These are phyloP conservation scores for Xylariaceae sp. DNA, from an alignment of 2,329 filamentous ascomycete species.

Conservation along the genomic window DNA sequence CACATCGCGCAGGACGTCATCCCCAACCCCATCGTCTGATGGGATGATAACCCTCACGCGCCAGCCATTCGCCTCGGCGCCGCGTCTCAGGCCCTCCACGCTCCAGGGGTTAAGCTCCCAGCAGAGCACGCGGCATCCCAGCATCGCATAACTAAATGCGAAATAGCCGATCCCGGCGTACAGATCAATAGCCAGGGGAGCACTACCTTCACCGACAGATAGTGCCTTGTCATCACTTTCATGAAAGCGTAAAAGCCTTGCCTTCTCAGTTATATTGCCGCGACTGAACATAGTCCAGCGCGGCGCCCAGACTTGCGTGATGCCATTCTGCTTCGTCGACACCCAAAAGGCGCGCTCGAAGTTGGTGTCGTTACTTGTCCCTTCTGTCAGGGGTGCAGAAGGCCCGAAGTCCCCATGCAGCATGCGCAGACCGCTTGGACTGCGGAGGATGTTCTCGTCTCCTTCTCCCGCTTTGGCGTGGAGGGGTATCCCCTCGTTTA, in stretches of 20 bases:
- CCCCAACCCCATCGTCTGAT: conserved; percentile 29
- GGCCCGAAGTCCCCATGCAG: conserved; percentile 72
- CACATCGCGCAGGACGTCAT: conserved; percentile 31
- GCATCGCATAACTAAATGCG: conserved; percentile 71
- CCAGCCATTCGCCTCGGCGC: conserved; percentile 66
- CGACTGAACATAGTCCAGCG: conserved; percentile 90
- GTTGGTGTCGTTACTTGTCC: conserved; percentile 37
- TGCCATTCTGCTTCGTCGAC: conserved; percentile 68
- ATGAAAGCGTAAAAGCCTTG: conserved; percentile 59
- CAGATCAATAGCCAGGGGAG: conserved; percentile 63
- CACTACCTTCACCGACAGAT: conserved; percentile 9
- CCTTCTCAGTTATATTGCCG: conserved; percentile 86
- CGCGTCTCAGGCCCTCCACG: conserved; percentile 73
- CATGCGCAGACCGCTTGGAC: conserved; percentile 63
- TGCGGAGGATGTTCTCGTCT: conserved; percentile 64
- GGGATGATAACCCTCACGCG: conserved; percentile 47
- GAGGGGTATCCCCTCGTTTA: conserved; percentile 57
- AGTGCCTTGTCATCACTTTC: conserved; percentile 21
- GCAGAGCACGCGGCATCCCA: conserved; percentile 69
- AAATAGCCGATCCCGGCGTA: conserved; percentile 96
- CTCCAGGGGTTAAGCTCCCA: conserved; percentile 92
- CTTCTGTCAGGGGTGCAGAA: conserved; percentile 7
- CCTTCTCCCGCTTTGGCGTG: conserved; percentile 20
- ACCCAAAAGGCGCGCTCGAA: conserved; percentile 73
- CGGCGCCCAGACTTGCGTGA: conserved; percentile 81